Percentiles rank a stretch among this genome's conserved stretches.
These are phyloP conservation scores for Graphiopsis chlorocephala DNA, from an alignment of 2,329 filamentous ascomycete genomes.

Conservation along the genomic window DNA sequence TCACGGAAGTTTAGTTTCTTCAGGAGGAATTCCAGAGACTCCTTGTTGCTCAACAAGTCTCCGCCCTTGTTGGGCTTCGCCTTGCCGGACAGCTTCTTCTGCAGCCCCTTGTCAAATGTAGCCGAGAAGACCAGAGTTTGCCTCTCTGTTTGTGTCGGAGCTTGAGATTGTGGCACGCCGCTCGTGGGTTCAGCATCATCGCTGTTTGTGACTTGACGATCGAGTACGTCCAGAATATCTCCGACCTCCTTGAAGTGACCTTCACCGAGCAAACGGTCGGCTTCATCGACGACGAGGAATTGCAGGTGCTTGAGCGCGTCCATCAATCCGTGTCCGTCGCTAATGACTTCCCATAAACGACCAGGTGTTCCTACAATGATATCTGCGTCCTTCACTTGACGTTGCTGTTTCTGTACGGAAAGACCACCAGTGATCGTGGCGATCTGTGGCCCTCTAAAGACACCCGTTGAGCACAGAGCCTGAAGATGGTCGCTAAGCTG, in stretches of 20 bases:
- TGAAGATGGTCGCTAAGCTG: conserved; percentile 83
- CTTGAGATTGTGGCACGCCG: conserved; percentile 11
- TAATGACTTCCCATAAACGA: conserved; percentile 89
- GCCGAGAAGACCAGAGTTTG: conserved; percentile 97
- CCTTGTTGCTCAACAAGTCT: conserved; percentile 66
- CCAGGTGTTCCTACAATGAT: conserved; percentile 85
- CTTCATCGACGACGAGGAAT: conserved; percentile 90
- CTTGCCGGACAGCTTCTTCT: conserved; percentile 85
- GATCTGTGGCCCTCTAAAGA: conserved; percentile 61
- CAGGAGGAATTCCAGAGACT: conserved; percentile 90
- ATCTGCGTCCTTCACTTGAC: conserved; percentile 78
- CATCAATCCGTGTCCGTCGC: conserved; percentile 67
- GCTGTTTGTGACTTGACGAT: conserved; percentile 48
- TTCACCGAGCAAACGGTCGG: conserved; percentile 84
- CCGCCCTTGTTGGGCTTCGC: conserved; percentile 51
- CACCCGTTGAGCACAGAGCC: conserved; percentile 65
- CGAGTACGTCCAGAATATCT: conserved; percentile 78
- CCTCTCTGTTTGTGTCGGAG: conserved; percentile 41
- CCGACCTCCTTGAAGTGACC: conserved; percentile 94
- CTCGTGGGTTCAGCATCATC: conserved; percentile 8
- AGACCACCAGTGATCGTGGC: conserved; percentile 88
- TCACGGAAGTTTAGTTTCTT: conserved; percentile 86
- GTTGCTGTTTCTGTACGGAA: conserved; percentile 91
- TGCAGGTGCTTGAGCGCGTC: conserved; percentile 68
- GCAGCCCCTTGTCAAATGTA: conserved; percentile 86